Conservation (phyloP, 2,329 filamentous ascomycete species). For the Pseudonectria foliicola region DNA sequence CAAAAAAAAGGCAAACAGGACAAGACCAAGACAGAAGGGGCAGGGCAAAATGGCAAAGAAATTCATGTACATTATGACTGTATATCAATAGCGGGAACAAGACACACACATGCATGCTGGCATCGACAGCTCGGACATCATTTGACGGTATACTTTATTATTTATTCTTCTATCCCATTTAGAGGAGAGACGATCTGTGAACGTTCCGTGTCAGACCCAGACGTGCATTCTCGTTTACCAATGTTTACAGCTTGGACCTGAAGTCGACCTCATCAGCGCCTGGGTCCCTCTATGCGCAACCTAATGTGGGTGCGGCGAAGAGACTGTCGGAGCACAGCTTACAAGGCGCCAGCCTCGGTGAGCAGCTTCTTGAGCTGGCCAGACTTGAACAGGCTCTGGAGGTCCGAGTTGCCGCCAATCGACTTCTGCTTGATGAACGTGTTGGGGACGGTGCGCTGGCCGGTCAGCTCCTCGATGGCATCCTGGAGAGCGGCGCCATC, state of each 20-base stretch:
- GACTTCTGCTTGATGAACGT: conserved; percentile 88
- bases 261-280: conserved; percentile 9
- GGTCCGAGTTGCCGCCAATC: conserved; percentile 92
- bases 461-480: conserved; percentile 70
- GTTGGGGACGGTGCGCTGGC: conserved; percentile 89
- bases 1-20: too few species aligned
- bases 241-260: conserved; percentile 18
- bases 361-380: conserved; percentile 36
- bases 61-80: too few species aligned
- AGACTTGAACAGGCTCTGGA: conserved; percentile 51
- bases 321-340: conserved; percentile 17
- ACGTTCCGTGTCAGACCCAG: not conserved
- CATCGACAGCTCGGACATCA: too few species aligned
- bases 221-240: not conserved
- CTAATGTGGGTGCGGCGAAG: not conserved
- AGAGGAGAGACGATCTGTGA: too few species aligned
- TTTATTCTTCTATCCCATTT: too few species aligned
- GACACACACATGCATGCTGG: too few species aligned
- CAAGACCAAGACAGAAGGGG: too few species aligned
- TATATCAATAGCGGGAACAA: too few species aligned
- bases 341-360: conserved; percentile 34
- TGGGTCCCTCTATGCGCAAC: conserved; percentile 4
- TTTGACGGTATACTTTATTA: too few species aligned
- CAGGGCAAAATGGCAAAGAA: too few species aligned
- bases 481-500: conserved; percentile 79